Conservation (phyloP, 2,329 filamentous ascomycete genomes). For the Calonectria pteridis region DNA sequence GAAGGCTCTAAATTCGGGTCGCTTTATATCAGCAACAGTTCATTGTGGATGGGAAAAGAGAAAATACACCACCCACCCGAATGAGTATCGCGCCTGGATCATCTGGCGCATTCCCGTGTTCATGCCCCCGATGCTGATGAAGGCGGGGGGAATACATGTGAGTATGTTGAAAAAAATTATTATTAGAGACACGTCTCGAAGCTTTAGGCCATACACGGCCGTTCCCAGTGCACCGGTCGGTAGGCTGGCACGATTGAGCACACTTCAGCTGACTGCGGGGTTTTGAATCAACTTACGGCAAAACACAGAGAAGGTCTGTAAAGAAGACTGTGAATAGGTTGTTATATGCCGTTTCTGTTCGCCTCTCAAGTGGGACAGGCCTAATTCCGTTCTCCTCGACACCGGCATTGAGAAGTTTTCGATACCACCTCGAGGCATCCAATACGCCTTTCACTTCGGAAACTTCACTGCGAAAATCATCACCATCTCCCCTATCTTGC, state of each 20-base stretch:
- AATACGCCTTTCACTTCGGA: slow-evolving; percentile 45
- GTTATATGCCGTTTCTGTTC: slow-evolving; percentile 65
- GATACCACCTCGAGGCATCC: slow-evolving; percentile 56
- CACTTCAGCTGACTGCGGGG: neutral
- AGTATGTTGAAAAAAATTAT: slow-evolving; percentile 71
- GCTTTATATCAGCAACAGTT: slow-evolving; percentile 19
- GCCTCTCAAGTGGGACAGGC: slow-evolving; percentile 66
- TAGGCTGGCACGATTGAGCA: slow-evolving; percentile 53
- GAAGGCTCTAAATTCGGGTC: slow-evolving; percentile 53
- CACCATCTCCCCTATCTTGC: neutral
- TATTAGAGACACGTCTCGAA: slow-evolving; percentile 67
- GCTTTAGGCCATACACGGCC: slow-evolving; percentile 62
- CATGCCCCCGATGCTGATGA: slow-evolving; percentile 66
- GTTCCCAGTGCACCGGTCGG: slow-evolving; percentile 72
- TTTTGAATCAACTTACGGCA: slow-evolving; percentile 61
- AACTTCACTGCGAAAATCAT: slow-evolving; percentile 45
- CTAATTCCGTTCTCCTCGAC: slow-evolving; percentile 67
- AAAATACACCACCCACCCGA: slow-evolving; percentile 54
- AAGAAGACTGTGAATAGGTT: slow-evolving; percentile 73
- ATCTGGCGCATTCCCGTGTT: slow-evolving; percentile 71
- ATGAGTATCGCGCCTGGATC: slow-evolving; percentile 71
- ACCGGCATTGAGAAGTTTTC: slow-evolving; percentile 57
- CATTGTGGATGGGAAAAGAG: neutral
- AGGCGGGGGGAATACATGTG: slow-evolving; percentile 66
- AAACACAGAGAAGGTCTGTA: slow-evolving; percentile 66